A percentile compares a stretch with the other conserved stretches of the same genome.
phyloP scores from a whole-genome alignment of 179 eudicot genomes.

The Beta macrorhiza region DNA sequence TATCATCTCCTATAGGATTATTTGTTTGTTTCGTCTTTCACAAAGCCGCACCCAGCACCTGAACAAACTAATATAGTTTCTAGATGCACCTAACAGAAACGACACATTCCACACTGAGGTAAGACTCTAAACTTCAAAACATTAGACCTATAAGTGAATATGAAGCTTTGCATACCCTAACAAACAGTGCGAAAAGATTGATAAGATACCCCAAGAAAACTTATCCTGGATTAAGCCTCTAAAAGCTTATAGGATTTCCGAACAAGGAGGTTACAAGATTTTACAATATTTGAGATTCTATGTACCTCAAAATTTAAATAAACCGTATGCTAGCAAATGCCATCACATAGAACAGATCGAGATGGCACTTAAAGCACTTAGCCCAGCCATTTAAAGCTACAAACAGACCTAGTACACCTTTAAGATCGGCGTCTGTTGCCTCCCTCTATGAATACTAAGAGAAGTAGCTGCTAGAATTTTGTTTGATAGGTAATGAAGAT shows the following conservation, averaged over 20 bases:
- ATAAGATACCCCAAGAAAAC: too few species aligned
- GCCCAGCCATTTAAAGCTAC: not conserved
- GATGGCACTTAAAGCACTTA: not conserved
- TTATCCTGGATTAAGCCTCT: too few species aligned
- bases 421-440: not conserved
- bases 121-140: not conserved
- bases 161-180: too few species aligned
- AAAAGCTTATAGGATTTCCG: too few species aligned
- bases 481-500: not conserved
- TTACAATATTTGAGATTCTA: not conserved
- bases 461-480: not conserved
- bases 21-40: too few species aligned
- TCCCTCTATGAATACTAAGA: not conserved
- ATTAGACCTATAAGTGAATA: not conserved
- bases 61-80: not conserved
- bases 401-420: not conserved
- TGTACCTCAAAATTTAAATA: not conserved
- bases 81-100: too few species aligned
- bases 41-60: not conserved
- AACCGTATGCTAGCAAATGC: not conserved
- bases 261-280: too few species aligned
- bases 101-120: not conserved
- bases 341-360: not conserved
- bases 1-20: too few species aligned
- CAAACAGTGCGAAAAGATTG: too few species aligned